Evolutionary conservation across 257 asterid species (phyloP).

Genomic region (Gentiana macrophylla): DNA sequence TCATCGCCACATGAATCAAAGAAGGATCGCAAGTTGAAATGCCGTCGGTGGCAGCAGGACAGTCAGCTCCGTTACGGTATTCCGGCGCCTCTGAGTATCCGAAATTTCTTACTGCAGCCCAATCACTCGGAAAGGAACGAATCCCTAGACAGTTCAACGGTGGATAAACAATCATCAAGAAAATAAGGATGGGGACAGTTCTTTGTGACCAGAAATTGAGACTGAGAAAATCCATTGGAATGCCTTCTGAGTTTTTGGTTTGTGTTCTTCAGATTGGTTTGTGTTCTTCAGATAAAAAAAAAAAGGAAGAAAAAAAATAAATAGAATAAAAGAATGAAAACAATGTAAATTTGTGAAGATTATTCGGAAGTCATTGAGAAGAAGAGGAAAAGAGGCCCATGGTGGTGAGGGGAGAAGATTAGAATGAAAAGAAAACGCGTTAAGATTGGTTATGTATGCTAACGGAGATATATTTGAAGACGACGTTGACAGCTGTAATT

Average conservation of each 20-base stretch:
- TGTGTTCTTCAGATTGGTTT: neutral
- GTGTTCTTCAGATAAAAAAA: too few species aligned
- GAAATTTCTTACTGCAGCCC: constrained; percentile 6
- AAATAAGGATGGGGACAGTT: constrained; percentile 14
- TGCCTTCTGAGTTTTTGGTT: neutral
- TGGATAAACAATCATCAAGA: constrained; percentile 16
- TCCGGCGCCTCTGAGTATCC: constrained; percentile 49
- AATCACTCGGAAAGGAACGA: constrained; percentile 42
- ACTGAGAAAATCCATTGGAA: constrained; percentile 21
- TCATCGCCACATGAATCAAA: constrained; percentile 64
- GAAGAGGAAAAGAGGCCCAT: neutral
- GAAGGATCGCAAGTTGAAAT: constrained; percentile 44
- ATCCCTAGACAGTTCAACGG: constrained; percentile 37
- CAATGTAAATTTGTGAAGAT: neutral
- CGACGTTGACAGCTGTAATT: too few species aligned
- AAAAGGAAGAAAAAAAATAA: neutral
- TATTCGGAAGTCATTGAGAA: neutral
- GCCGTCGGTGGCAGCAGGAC: constrained; percentile 14
- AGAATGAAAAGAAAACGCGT: constrained; percentile 2
- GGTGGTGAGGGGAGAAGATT: constrained; percentile 13
- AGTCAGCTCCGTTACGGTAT: constrained; percentile 36
- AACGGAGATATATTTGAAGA: neutral
- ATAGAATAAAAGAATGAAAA: too few species aligned
- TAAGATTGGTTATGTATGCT: neutral
- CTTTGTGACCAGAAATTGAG: constrained; percentile 1